Evolutionary conservation across 108 stramenopile species (phyloP).

Genomic region (Licmophora abbreviata): DNA sequence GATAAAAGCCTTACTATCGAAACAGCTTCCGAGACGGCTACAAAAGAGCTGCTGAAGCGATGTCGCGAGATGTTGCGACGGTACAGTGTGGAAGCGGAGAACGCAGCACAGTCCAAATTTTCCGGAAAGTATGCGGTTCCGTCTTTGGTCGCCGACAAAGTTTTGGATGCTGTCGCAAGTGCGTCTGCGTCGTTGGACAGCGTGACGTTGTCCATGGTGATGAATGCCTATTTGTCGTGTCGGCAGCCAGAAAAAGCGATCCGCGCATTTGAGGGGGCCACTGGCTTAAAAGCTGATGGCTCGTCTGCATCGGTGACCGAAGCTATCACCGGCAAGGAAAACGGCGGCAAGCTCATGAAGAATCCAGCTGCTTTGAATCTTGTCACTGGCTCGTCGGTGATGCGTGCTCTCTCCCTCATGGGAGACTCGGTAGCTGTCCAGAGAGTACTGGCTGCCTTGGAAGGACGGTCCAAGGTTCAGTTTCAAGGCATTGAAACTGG

Average conservation of each 20-base stretch:
- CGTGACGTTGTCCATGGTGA: constrained; percentile 60
- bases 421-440: constrained; percentile 49
- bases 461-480: constrained; percentile 38
- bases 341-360: constrained; percentile 14
- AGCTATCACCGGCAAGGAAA: constrained; percentile 9
- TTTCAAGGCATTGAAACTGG: constrained; percentile 35
- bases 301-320: constrained; percentile 11
- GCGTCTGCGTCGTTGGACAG: constrained; percentile 60
- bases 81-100: constrained; percentile 21
- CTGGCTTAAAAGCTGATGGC: constrained; percentile 56
- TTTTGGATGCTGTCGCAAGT: constrained; percentile 69
- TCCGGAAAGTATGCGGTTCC: constrained; percentile 43
- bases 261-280: constrained; percentile 67
- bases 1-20: constrained; percentile 1
- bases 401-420: constrained; percentile 62
- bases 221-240: constrained; percentile 68
- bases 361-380: constrained; percentile 56
- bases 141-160: constrained; percentile 68
- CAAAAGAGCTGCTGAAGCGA: constrained; percentile 34
- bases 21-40: constrained; percentile 5
- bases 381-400: constrained; percentile 56
- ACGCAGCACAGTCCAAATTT: no score
- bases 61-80: constrained; percentile 66
- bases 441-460: constrained; percentile 65
- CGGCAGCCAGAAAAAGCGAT: constrained; percentile 47